phyloP scores from a whole-genome alignment of 805 yeast species.

The Lachancea dasiensis region DNA sequence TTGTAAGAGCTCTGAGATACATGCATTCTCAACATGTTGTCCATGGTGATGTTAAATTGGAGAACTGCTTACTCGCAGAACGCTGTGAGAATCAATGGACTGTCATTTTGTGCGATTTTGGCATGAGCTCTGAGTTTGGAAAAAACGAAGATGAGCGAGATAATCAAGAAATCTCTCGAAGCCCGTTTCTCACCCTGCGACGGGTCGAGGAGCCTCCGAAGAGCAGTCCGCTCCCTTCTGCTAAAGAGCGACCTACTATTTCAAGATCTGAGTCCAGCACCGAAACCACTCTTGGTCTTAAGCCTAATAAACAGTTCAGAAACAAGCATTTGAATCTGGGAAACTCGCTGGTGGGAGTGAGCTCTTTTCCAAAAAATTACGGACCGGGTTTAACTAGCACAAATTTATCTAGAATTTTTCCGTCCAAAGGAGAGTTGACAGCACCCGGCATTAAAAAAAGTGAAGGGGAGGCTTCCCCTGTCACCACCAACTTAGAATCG shows the following conservation, averaged over 20 bases:
- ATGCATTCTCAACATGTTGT: constrained; percentile 56
- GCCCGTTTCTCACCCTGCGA: too few relatives aligned
- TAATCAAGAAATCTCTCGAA: too few relatives aligned
- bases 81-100: constrained; percentile 20
- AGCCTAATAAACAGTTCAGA: constrained; percentile 21
- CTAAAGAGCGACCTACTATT: constrained; percentile 27
- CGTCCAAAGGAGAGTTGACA: neutral
- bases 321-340: constrained; percentile 30
- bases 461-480: neutral
- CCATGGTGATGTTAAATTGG: constrained; percentile 81
- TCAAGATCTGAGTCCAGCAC: constrained; percentile 31
- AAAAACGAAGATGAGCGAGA: neutral
- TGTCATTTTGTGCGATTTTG: constrained; percentile 78
- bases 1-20: constrained; percentile 53
- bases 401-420: neutral
- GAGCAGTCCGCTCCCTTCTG: constrained; percentile 8
- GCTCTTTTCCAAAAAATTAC: constrained; percentile 23
- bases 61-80: constrained; percentile 63
- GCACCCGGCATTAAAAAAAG: neutral
- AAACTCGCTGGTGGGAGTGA: constrained; percentile 30
- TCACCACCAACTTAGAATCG: neutral
- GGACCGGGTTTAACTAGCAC: constrained; percentile 29
- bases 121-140: constrained; percentile 50
- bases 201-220: constrained; percentile 13
- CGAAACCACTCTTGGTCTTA: constrained; percentile 3